These are phyloP conservation scores for Prunella vulgaris DNA, from an alignment of 257 asterid species.

Conservation along the genomic window DNA sequence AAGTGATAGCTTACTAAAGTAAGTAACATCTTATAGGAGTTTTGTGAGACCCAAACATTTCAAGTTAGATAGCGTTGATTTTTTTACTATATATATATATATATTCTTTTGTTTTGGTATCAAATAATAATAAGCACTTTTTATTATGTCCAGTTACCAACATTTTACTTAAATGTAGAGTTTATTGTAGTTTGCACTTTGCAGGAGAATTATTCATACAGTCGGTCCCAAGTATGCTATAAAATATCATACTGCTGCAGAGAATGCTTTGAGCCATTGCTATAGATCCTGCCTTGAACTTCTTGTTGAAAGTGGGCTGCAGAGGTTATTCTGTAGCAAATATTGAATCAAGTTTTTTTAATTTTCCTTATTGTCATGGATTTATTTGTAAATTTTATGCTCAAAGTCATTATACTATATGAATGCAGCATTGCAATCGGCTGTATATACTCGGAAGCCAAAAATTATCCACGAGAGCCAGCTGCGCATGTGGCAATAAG, in stretches of 20 bases:
- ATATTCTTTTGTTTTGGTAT: conserved; percentile 14
- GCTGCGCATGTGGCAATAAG: conserved; percentile 99
- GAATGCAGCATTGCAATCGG: conserved; percentile 84
- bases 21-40: neutral
- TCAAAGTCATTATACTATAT: conserved; percentile 15
- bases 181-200: conserved; percentile 21
- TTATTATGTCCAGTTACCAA: conserved; percentile 10
- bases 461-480: conserved; percentile 95
- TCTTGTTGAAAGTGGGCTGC: conserved; percentile 53
- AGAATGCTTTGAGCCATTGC: conserved; percentile 96
- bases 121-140: neutral
- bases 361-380: conserved; percentile 12
- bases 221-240: conserved; percentile 98
- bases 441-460: conserved; percentile 89
- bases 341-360: conserved; percentile 17
- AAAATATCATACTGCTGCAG: conserved; percentile 97
- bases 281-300: conserved; percentile 69
- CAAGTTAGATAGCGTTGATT: too few relatives aligned
- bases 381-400: conserved; percentile 13
- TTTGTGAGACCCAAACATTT: neutral
- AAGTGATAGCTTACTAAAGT: neutral
- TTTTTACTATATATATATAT: too few relatives aligned
- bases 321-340: conserved; percentile 46
- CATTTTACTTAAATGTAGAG: conserved; percentile 5
- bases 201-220: conserved; percentile 93